Base-by-base conservation (phyloP, 192 early-diverging fungal species). In the Phycomyces blakesleeanus region DNA sequence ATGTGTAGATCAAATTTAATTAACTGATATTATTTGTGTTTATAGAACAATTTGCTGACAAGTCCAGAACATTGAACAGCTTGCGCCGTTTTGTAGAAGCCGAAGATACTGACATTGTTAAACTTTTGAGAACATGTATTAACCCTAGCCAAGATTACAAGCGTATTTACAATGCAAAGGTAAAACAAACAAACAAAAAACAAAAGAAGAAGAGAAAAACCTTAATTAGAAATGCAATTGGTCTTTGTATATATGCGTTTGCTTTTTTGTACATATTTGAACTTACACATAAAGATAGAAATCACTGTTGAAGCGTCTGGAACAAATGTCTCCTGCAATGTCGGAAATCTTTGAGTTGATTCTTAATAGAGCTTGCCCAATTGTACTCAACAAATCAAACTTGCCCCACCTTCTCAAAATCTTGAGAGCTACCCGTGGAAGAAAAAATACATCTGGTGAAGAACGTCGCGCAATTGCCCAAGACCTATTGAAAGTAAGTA, bases 291-390 rank as follows among this genome's bases (percentile, higher is more conserved):
- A 21, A 62, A 62, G 51, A 24, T 78, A 91, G 80, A 87, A 80
- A 72, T 89, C 92, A 53, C 68, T 90, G 2, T 54, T 88, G 16
- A 82, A 87, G 53, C 71, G 79, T 9, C 74, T 96, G 10, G 86
- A 89, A 21, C 73, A 78, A 21, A 66, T 87, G n/a, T 64, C 85
- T 0, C 74, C 85, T 16, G 75, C 72, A 11, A 59, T 83, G 16
- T 58, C 83, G 26, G 95, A 96, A 44, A 83, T 88, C 1, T 91
- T 94, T 22, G 73, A 80, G 1, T 69, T 88, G 15, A 73, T 95
- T 21, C 78, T 97, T 51, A 85, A 91, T 27, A 80, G 90, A 9
- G 85, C 92, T 12, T 84, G 85, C 9, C 68, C 94, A 40, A 87
- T 85, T 8, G 75, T 93, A 7, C 69, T 95, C 54, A 89, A 93